phyloP scores from a whole-genome alignment of 2,329 filamentous ascomycete genomes.

The Fusarium domesticum region DNA sequence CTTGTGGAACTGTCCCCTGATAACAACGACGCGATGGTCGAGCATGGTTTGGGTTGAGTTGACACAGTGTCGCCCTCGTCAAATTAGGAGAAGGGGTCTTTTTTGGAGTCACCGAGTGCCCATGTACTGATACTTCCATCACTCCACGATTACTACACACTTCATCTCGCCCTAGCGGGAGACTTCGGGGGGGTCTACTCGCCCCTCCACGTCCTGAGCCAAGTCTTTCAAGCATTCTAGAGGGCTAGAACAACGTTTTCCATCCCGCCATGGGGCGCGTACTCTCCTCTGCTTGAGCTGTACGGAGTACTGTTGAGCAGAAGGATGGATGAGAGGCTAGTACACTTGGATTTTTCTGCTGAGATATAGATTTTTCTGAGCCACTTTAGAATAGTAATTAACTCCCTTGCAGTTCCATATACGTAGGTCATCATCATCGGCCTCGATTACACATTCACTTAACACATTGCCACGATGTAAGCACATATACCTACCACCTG shows the following conservation, averaged over 20 bases:
- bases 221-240: conserved; percentile 6
- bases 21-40: conserved; percentile 18
- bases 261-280: conserved; percentile 6
- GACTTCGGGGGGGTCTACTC: conserved; percentile 24
- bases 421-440: neutral
- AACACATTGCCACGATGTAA: too few species aligned
- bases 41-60: conserved; percentile 21
- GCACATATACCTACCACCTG: too few species aligned
- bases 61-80: conserved; percentile 1
- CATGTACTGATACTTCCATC: conserved; percentile 25
- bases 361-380: conserved; percentile 25
- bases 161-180: conserved; percentile 19
- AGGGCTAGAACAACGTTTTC: conserved; percentile 16
- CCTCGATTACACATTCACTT: too few species aligned
- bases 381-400: conserved; percentile 17
- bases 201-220: conserved; percentile 3
- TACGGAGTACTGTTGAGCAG: conserved; percentile 30
- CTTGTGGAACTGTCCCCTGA: conserved; percentile 1
- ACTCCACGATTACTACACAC: conserved; percentile 5
- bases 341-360: conserved; percentile 20
- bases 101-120: conserved; percentile 1
- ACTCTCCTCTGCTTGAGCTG: conserved; percentile 7
- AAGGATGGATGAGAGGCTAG: conserved; percentile 24
- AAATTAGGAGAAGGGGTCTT: conserved; percentile 23
- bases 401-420: conserved; percentile 10